Evolutionary conservation across 2,329 filamentous ascomycete species (phyloP).

Genomic region (Alternaria sp.): DNA sequence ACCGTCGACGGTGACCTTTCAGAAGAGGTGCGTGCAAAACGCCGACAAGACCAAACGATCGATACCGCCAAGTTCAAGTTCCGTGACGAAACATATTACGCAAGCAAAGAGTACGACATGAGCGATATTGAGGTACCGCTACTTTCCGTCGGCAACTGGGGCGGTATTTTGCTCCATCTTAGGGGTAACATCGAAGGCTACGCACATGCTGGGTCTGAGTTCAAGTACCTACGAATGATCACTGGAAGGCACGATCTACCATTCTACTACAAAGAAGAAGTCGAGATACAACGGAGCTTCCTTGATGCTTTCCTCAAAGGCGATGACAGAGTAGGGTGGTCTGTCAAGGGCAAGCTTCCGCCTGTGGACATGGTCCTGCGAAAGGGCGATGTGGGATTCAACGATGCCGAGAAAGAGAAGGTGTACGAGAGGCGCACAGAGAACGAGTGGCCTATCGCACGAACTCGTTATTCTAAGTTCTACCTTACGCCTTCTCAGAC

Average conservation of each 20-base stretch:
- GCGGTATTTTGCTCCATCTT: constrained; percentile 73
- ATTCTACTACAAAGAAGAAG: constrained; percentile 75
- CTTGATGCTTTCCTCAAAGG: constrained; percentile 75
- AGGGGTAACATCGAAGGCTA: constrained; percentile 74
- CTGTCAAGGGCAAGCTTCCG: constrained; percentile 63
- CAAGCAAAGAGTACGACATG: constrained; percentile 70
- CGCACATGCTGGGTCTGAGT: constrained; percentile 67
- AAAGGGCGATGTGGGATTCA: constrained; percentile 72
- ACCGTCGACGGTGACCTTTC: constrained; percentile 68
- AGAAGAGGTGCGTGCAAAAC: constrained; percentile 60
- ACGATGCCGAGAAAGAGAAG: constrained; percentile 68
- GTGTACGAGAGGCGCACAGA: constrained; percentile 65
- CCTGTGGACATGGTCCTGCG: constrained; percentile 69
- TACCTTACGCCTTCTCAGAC: constrained; percentile 62
- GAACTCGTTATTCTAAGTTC: constrained; percentile 70
- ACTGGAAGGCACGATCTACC: constrained; percentile 75
- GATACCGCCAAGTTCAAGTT: constrained; percentile 58
- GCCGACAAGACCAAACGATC: constrained; percentile 53
- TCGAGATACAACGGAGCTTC: constrained; percentile 72
- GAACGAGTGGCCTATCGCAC: constrained; percentile 71
- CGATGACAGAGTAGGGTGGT: constrained; percentile 70
- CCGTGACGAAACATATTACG: constrained; percentile 70
- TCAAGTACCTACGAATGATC: constrained; percentile 75
- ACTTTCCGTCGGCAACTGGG: constrained; percentile 74
- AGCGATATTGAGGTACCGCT: constrained; percentile 73